Evolutionary conservation across 768 basidiomycete genomes (phyloP).

Genomic region (Boletus subparvulus): DNA sequence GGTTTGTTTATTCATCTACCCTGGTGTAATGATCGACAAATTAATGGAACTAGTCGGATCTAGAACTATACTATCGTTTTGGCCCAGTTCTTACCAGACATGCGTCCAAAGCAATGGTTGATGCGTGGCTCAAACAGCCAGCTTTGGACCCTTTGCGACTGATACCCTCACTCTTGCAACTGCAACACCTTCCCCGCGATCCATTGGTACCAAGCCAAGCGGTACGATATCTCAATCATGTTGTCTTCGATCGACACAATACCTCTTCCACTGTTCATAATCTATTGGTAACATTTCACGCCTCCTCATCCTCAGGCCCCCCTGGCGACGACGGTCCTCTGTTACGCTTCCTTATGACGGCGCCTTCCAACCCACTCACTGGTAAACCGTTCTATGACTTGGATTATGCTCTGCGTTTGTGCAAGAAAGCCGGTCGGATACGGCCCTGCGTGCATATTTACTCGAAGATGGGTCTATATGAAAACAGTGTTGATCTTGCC

Average conservation of each 20-base stretch:
- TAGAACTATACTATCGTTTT: conserved; percentile 92
- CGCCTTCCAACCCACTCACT: conserved; percentile 79
- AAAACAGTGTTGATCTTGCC: conserved; percentile 94
- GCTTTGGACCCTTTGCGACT: conserved; percentile 79
- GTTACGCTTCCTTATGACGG: conserved; percentile 77
- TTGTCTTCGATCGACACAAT: conserved; percentile 78
- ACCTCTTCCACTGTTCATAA: conserved; percentile 91
- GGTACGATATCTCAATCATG: conserved; percentile 83
- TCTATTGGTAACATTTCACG: conserved; percentile 85
- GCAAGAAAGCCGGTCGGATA: conserved; percentile 76
- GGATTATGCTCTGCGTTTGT: conserved; percentile 92
- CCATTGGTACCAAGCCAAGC: conserved; percentile 80
- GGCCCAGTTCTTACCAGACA: conserved; percentile 84
- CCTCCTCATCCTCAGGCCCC: conserved; percentile 48
- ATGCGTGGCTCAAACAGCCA: conserved; percentile 86
- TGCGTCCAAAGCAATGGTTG: conserved; percentile 85
- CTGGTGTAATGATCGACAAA: not conserved
- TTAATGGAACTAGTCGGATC: conserved; percentile 53
- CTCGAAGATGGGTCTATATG: conserved; percentile 95
- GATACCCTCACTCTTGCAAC: conserved; percentile 83
- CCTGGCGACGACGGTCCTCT: conserved; percentile 72
- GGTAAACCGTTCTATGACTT: conserved; percentile 92
- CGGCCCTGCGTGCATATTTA: conserved; percentile 96
- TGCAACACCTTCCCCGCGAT: conserved; percentile 71
- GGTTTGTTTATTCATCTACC: conserved; percentile 40